Evolutionary conservation across 495 filamentous ascomycete species (phyloP).

Genomic region (Bombardia bombarda): DNA sequence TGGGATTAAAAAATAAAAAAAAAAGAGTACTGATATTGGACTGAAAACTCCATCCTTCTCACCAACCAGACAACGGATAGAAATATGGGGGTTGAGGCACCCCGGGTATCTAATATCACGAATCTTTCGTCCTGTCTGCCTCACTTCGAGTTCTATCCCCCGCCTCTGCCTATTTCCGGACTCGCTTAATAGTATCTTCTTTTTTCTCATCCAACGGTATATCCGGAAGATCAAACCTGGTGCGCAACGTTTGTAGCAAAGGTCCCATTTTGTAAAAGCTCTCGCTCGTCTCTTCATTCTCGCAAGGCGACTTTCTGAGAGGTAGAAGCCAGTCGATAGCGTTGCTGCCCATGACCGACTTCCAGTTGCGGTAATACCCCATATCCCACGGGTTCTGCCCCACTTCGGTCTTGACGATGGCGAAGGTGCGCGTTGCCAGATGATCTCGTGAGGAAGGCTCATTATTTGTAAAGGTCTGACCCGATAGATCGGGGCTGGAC

Average conservation of each 20-base stretch:
- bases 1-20: no score
- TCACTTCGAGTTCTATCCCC: no score
- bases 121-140: no score
- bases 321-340: slow-evolving; percentile 68
- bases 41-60: no score
- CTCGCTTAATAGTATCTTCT: slow-evolving; percentile 2
- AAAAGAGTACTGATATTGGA: no score
- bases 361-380: slow-evolving; percentile 57
- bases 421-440: slow-evolving; percentile 56
- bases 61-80: no score
- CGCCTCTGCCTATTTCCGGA: no score
- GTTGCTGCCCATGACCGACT: slow-evolving; percentile 65
- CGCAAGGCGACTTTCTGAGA: slow-evolving; percentile 56
- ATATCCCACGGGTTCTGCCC: slow-evolving; percentile 79
- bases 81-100: no score
- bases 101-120: no score
- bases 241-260: slow-evolving; percentile 27
- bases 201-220: slow-evolving; percentile 9
- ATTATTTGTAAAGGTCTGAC: not conserved
- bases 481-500: slow-evolving; percentile 5
- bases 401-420: slow-evolving; percentile 60
- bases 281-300: slow-evolving; percentile 35
- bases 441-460: slow-evolving; percentile 4
- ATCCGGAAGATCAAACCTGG: slow-evolving; percentile 26
- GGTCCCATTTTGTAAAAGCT: slow-evolving; percentile 43